phyloP scores from a whole-genome alignment of 805 yeast species.

The Torulaspora indica region DNA sequence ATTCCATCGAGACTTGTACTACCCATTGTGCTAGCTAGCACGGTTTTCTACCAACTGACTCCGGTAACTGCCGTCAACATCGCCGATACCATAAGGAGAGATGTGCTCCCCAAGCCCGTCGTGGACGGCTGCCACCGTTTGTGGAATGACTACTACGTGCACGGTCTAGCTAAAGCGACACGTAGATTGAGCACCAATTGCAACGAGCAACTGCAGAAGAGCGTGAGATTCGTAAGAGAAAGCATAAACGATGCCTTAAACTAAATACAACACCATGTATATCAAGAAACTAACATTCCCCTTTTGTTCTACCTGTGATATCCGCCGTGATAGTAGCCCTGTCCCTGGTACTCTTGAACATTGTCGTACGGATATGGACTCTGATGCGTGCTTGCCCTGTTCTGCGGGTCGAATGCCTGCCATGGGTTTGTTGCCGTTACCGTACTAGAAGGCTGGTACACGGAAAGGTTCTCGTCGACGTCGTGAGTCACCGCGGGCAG shows the following conservation, averaged over 20 bases:
- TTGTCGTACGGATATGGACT: constrained; percentile 15
- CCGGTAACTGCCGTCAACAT: constrained; percentile 29
- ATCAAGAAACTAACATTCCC: constrained; percentile 4
- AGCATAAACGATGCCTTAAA: constrained; percentile 7
- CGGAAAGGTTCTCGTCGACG: constrained; percentile 12
- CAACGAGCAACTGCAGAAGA: constrained; percentile 14
- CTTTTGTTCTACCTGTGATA: constrained; percentile 6
- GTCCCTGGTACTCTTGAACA: constrained; percentile 11
- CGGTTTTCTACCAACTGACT: constrained; percentile 21
- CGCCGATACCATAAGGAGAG: constrained; percentile 15
- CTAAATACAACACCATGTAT: constrained; percentile 1
- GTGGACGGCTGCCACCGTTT: constrained; percentile 11
- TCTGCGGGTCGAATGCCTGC: constrained; percentile 11
- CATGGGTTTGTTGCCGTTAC: constrained; percentile 9
- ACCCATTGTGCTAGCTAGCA: constrained; percentile 25
- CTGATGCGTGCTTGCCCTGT: constrained; percentile 1
- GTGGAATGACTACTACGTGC: constrained; percentile 12
- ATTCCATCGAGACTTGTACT: constrained; percentile 27
- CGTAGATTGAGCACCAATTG: constrained; percentile 4
- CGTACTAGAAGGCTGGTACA: constrained; percentile 8
- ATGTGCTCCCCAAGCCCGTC: constrained; percentile 20
- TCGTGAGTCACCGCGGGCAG: constrained; percentile 14
- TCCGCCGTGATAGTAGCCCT: constrained; percentile 11
- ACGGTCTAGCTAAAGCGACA: constrained; percentile 11
- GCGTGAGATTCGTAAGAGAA: constrained; percentile 27